Evolutionary conservation across 2,329 filamentous ascomycete genomes (phyloP), one percentile per base, ranked within the genome.

Genomic region (Hawksworthiomyces lignivorus): DNA sequence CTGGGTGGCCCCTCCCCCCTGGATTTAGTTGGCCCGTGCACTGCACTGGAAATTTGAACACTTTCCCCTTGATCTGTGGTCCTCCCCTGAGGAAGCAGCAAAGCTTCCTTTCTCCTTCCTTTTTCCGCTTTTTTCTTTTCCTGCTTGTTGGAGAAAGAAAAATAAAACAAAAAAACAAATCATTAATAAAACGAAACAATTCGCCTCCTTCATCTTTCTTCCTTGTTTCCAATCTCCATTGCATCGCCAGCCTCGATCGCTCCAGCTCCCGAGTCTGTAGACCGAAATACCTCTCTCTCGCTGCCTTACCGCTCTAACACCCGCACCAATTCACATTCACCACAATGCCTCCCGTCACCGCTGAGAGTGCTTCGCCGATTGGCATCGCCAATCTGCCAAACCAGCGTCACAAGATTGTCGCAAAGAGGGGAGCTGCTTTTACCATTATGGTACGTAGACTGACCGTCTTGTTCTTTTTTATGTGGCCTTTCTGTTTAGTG

Each of bases 391-490:
- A 84, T 65, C 68, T 82, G 60, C 79, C 79, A 56, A 83, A 83
- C 69, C 80, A 83, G 72, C 73, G 80, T 59, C 80, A 84, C 70
- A 84, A 84, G 70, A 84, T 84, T 61, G 80, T 84, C 59, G 75
- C 74, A 50, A 80, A 84, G 69, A 84, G 94, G 70, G 92, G 92
- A 70, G 94, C 92, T 60, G 86, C 89, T 62, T 98, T 98, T 71
- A 98, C 92, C 53, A 96, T 98, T 61, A 98, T 98, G 92, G 92
- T 96, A 73, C 50, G 73, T 48, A 43, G 35, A n/a, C 15, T 48
- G 10, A 35, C 14, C 17, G 7, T 21, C 21, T 41, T 17, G 44
- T 26, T 39, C 24, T 33, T 59, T 65, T 53, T 61, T 54, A 21
- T 7, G 40, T 45, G 45, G n/a, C n/a, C n/a, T n/a, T n/a, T n/a